Conservation (phyloP, 2,329 filamentous ascomycete species). For the Plectosphaerella plurivora region DNA sequence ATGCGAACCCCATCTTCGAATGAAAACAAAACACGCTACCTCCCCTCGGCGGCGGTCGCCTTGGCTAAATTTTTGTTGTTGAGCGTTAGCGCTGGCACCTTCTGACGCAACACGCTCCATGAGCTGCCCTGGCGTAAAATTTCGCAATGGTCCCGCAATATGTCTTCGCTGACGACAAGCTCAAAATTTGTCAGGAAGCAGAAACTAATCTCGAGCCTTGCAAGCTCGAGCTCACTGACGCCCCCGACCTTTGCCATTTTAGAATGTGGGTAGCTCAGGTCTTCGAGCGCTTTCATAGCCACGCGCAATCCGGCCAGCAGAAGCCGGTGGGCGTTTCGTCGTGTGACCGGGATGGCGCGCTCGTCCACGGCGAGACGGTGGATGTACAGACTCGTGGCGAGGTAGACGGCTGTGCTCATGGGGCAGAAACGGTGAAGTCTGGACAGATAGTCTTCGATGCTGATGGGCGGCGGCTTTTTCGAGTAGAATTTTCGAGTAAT, state of each 20-base stretch:
- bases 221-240: slow-evolving; percentile 76
- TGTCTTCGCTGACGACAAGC: slow-evolving; percentile 48
- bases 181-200: slow-evolving; percentile 85
- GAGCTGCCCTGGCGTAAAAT: slow-evolving; percentile 21
- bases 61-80: slow-evolving; percentile 8
- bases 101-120: slow-evolving; percentile 5
- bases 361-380: slow-evolving; percentile 76
- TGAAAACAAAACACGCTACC: not conserved
- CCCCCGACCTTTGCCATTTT: slow-evolving; percentile 86
- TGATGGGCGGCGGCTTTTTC: slow-evolving; percentile 78
- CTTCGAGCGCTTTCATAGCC: slow-evolving; percentile 93
- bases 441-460: slow-evolving; percentile 76
- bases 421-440: slow-evolving; percentile 89
- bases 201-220: slow-evolving; percentile 82
- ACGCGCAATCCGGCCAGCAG: slow-evolving; percentile 80
- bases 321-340: slow-evolving; percentile 80
- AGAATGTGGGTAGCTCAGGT: slow-evolving; percentile 79
- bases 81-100: slow-evolving; percentile 21
- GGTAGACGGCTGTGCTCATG: slow-evolving; percentile 89
- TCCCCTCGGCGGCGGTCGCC: not conserved
- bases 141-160: slow-evolving; percentile 26
- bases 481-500: slow-evolving; percentile 93
- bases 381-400: slow-evolving; percentile 85
- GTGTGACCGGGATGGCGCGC: slow-evolving; percentile 73
- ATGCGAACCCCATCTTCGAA: not conserved